Conservation (phyloP, 345 rosid species). For the Aquilaria yunnanensis region DNA sequence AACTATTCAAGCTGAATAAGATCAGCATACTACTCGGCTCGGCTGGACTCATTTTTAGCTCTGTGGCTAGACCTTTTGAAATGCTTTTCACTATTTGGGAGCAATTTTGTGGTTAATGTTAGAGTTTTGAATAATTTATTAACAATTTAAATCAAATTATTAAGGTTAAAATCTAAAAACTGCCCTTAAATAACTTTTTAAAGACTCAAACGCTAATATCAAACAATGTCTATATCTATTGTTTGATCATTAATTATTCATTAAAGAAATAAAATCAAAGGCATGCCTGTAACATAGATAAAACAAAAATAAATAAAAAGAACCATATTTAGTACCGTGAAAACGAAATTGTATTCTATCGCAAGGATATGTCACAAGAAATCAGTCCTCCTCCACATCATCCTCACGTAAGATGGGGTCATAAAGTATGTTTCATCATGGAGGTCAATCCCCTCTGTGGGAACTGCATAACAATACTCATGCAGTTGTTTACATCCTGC, state of each 20-base stretch:
- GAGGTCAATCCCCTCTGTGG: conserved; percentile 66
- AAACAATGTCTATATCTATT: no score
- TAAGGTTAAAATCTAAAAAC: no score
- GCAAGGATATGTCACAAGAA: conserved; percentile 71
- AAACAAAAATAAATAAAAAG: no score
- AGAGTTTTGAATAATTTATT: no score
- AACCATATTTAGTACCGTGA: conserved; percentile 49
- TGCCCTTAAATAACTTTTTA: no score
- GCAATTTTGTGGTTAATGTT: no score
- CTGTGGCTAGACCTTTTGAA: no score
- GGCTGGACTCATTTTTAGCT: no score
- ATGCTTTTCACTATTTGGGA: background rate
- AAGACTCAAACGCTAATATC: no score
- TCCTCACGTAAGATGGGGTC: conserved; percentile 68
- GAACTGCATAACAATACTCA: conserved; percentile 58
- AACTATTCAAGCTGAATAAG: no score
- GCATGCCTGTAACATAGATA: background rate
- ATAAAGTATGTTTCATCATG: conserved; percentile 72
- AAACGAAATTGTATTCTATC: conserved; percentile 76
- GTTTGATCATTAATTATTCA: background rate
- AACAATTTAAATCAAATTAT: no score
- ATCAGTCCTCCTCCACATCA: conserved; percentile 94
- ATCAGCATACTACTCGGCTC: no score
- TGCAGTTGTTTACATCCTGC: conserved; percentile 49
- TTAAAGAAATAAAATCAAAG: background rate